Evolutionary conservation across 192 early-diverging fungal genomes (phyloP).

Genomic region (Linnemannia zychae): DNA sequence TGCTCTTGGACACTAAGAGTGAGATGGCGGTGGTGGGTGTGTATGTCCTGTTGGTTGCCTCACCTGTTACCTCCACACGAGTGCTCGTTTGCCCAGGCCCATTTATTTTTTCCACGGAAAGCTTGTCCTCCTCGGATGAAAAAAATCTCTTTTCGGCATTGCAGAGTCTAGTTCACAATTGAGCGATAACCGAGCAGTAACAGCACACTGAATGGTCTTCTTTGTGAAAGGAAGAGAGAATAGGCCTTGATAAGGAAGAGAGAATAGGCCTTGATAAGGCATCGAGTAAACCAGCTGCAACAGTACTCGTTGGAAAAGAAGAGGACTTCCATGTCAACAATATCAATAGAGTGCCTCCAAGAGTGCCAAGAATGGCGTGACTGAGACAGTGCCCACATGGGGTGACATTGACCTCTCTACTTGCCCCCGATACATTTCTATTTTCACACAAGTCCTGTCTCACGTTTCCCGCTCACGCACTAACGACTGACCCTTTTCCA

Average conservation of each 20-base stretch:
- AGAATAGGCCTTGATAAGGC: too few relatives aligned
- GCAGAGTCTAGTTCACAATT: too few relatives aligned
- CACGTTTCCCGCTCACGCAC: not conserved
- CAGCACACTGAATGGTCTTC: too few relatives aligned
- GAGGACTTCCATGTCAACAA: too few relatives aligned
- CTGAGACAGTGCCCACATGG: constrained; percentile 4
- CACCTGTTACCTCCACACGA: too few relatives aligned
- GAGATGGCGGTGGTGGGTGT: not conserved
- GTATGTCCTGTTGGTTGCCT: not conserved
- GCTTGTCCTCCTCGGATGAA: too few relatives aligned
- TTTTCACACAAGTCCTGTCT: not conserved
- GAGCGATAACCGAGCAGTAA: too few relatives aligned
- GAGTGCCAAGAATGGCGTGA: constrained; percentile 8
- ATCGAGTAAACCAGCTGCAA: too few relatives aligned
- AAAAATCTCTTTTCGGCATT: too few relatives aligned
- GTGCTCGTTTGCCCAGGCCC: not conserved
- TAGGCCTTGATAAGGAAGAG: too few relatives aligned
- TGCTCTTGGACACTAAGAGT: not conserved
- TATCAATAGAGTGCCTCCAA: not conserved
- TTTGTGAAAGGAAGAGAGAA: too few relatives aligned
- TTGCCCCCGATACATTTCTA: not conserved
- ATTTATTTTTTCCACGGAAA: not conserved
- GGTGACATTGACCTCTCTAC: not conserved
- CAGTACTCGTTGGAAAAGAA: too few relatives aligned
- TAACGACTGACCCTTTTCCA: not conserved